Conservation (phyloP, 352 stramenopile genomes). For the Pelagophyceae sp. region DNA sequence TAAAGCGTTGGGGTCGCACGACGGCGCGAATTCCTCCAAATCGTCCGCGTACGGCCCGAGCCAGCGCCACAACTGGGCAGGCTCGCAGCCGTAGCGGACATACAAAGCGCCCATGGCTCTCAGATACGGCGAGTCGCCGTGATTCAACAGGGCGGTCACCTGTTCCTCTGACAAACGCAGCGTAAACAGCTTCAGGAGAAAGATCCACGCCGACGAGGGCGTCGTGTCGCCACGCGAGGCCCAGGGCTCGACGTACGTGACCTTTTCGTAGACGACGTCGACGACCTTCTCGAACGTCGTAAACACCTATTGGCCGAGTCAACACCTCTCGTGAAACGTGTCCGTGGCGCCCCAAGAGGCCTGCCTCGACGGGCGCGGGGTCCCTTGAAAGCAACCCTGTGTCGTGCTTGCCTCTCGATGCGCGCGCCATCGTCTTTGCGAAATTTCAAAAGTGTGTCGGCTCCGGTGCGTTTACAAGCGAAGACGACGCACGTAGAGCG, state of each 20-base stretch:
- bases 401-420: too few relatives aligned
- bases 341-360: too few relatives aligned
- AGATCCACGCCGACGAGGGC: slow-evolving; percentile 87
- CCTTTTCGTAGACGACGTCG: slow-evolving; percentile 87
- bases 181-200: slow-evolving; percentile 91
- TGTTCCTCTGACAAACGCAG: slow-evolving; percentile 89
- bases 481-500: too few relatives aligned
- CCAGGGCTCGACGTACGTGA: slow-evolving; percentile 78
- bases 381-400: too few relatives aligned
- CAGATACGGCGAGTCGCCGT: slow-evolving; percentile 73
- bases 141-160: slow-evolving; percentile 83
- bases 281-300: slow-evolving; percentile 50
- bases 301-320: too few relatives aligned
- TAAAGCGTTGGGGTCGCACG: not conserved
- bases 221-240: slow-evolving; percentile 35
- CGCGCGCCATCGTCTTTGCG: too few relatives aligned
- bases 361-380: too few relatives aligned
- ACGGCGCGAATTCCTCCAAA: slow-evolving; percentile 46
- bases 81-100: slow-evolving; percentile 88
- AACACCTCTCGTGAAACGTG: too few relatives aligned
- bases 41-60: slow-evolving; percentile 90
- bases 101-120: slow-evolving; percentile 92
- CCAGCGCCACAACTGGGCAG: slow-evolving; percentile 81
- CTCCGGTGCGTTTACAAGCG: too few relatives aligned
- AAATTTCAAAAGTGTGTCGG: too few relatives aligned